Conservation (phyloP, 192 early-diverging fungal genomes). For the Kickxella alabastrina region DNA sequence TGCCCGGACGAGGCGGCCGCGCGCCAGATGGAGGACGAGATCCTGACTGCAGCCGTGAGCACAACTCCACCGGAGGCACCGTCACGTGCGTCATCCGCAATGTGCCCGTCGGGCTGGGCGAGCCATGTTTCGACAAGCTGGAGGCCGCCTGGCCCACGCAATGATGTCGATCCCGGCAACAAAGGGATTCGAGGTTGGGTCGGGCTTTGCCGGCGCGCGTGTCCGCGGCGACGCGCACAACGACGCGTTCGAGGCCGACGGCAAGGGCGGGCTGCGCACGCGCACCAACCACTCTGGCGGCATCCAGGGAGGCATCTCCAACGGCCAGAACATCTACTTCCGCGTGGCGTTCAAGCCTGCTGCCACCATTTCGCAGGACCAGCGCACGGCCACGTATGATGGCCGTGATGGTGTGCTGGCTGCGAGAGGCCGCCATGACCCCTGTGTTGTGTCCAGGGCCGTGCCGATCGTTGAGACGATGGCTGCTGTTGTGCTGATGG, state of each 20-base stretch:
- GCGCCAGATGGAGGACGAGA: slow-evolving; percentile 80
- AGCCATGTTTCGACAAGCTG: slow-evolving; percentile 98
- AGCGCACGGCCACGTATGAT: slow-evolving; percentile 82
- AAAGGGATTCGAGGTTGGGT: slow-evolving; percentile 97
- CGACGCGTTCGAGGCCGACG: slow-evolving; percentile 76
- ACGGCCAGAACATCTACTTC: slow-evolving; percentile 96
- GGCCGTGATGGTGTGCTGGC: slow-evolving; percentile 77
- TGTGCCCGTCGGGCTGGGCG: slow-evolving; percentile 86
- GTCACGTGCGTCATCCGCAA: slow-evolving; percentile 96
- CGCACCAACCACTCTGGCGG: slow-evolving; percentile 93
- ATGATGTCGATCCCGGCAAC: slow-evolving; percentile 99
- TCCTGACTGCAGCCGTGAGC: slow-evolving; percentile 72
- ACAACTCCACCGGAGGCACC: slow-evolving; percentile 93
- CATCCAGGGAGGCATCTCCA: slow-evolving; percentile 95
- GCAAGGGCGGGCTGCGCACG: slow-evolving; percentile 68
- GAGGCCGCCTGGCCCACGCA: slow-evolving; percentile 95
- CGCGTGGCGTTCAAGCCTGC: slow-evolving; percentile 96
- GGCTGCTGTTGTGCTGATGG: slow-evolving; percentile 92
- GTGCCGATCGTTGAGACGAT: slow-evolving; percentile 98
- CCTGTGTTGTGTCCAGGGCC: slow-evolving; percentile 93
- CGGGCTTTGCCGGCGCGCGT: slow-evolving; percentile 83
- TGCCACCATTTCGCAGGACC: slow-evolving; percentile 91
- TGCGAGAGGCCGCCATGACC: slow-evolving; percentile 94
- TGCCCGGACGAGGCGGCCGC: slow-evolving; percentile 79
- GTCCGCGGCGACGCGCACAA: slow-evolving; percentile 91